A percentile compares a stretch with the other conserved stretches of the same genome.
Evolutionary conservation across 345 rosid genomes (phyloP).

Genomic region (Syzygium aqueum): DNA sequence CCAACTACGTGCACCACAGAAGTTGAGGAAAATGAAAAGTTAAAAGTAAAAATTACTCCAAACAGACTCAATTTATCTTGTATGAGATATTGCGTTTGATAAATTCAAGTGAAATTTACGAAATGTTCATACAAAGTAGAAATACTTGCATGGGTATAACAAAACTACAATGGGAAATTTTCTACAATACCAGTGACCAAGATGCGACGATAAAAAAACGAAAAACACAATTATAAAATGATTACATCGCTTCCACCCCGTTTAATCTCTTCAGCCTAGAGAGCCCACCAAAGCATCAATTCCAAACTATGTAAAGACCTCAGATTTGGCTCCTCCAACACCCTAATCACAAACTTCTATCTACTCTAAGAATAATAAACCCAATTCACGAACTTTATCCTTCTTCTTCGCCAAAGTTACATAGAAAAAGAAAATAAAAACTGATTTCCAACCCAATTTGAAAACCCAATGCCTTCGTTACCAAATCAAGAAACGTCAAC

Average conservation of each 20-base stretch:
- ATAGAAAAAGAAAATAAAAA: too few species aligned
- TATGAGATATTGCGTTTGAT: too few species aligned
- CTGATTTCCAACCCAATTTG: background rate
- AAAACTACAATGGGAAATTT: too few species aligned
- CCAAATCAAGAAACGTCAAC: background rate
- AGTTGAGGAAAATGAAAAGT: too few species aligned
- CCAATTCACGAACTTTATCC: background rate
- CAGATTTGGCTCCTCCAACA: background rate
- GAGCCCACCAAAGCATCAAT: background rate
- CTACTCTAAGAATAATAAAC: background rate
- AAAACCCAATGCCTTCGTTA: background rate
- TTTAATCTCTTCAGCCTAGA: background rate
- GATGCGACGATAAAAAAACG: background rate
- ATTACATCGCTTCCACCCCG: background rate
- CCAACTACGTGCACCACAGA: too few species aligned
- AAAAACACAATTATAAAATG: background rate
- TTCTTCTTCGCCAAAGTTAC: too few species aligned
- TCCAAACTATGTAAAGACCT: background rate
- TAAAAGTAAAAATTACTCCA: too few species aligned
- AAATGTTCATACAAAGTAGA: too few species aligned
- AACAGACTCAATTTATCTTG: too few species aligned
- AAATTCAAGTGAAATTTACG: too few species aligned
- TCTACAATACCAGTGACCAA: too few species aligned
- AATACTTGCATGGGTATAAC: too few species aligned
- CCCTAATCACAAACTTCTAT: background rate